These are phyloP conservation scores for Azolla pinnata DNA, from an alignment of 75 land plant species.

Conservation along the genomic window DNA sequence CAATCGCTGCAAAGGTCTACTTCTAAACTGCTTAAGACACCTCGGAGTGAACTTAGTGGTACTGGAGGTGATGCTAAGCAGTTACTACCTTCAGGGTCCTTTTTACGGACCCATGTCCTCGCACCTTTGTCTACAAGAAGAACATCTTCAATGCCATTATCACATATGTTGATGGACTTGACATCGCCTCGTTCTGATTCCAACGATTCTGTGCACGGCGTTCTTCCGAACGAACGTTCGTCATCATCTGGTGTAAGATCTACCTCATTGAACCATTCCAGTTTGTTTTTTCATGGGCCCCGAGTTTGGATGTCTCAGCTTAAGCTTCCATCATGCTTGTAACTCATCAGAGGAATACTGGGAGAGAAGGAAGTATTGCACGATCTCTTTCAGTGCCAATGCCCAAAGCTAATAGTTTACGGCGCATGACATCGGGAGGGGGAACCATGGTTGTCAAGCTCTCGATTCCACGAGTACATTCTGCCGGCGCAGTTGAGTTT, in stretches of 20 bases:
- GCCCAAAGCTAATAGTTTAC: slow-evolving; percentile 24
- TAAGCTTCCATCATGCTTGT: not conserved
- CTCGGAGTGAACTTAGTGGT: not conserved
- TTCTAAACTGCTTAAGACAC: not conserved
- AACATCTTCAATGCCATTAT: slow-evolving; percentile 53
- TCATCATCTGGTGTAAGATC: not conserved
- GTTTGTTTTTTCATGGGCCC: not conserved
- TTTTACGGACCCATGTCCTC: slow-evolving; percentile 36
- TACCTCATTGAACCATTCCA: not conserved
- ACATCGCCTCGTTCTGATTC: slow-evolving; percentile 14
- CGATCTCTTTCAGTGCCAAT: slow-evolving; percentile 37
- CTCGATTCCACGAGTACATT: slow-evolving; percentile 23
- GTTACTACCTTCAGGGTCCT: slow-evolving; percentile 33
- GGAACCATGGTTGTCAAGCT: slow-evolving; percentile 38
- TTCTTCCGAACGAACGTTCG: too few relatives aligned
- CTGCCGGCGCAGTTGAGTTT: slow-evolving; percentile 5
- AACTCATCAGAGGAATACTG: slow-evolving; percentile 9
- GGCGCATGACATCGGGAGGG: slow-evolving; percentile 25
- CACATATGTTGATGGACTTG: slow-evolving; percentile 30
- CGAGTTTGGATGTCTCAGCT: too few relatives aligned
- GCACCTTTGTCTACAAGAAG: slow-evolving; percentile 37
- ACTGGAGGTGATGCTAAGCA: slow-evolving; percentile 17
- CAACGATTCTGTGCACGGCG: not conserved
- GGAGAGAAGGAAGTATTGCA: slow-evolving; percentile 14
- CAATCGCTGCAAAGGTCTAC: not conserved